phyloP scores from a whole-genome alignment of 371 early-diverging fungal species.

The Conidiobolus incongruus region DNA sequence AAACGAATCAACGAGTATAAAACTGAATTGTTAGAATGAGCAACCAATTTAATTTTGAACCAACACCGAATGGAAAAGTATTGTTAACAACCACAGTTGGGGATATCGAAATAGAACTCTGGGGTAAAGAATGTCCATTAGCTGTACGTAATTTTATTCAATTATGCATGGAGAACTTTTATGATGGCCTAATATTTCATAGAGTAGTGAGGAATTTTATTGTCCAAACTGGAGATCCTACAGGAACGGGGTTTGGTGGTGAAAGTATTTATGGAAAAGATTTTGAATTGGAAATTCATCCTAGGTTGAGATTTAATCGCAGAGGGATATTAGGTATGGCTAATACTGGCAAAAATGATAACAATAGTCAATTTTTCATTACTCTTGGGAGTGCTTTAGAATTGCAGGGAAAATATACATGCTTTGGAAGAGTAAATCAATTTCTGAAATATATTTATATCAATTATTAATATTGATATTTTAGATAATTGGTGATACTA shows the following conservation, averaged over 20 bases:
- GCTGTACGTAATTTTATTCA: conserved; percentile 86
- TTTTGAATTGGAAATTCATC: conserved; percentile 83
- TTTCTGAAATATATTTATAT: background rate
- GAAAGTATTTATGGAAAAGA: conserved; percentile 64
- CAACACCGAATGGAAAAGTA: conserved; percentile 89
- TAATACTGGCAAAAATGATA: conserved; percentile 42
- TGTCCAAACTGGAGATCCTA: conserved; percentile 96
- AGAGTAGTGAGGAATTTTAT: conserved; percentile 70
- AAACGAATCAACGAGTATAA: no score
- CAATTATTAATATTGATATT: background rate
- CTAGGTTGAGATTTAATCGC: conserved; percentile 63
- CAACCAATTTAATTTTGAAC: no score
- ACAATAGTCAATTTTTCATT: conserved; percentile 85
- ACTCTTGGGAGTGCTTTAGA: conserved; percentile 72
- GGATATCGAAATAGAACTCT: conserved; percentile 78
- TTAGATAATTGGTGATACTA: conserved; percentile 70
- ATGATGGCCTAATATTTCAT: conserved; percentile 72
- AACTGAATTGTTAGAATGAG: no score
- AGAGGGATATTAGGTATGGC: conserved; percentile 89
- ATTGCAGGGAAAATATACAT: conserved; percentile 63
- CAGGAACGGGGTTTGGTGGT: conserved; percentile 70
- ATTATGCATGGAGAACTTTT: conserved; percentile 59
- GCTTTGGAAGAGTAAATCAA: conserved; percentile 63
- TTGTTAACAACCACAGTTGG: conserved; percentile 66
- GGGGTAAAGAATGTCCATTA: conserved; percentile 80